Conservation (phyloP, 2,329 filamentous ascomycete genomes). For the Aspergillus sp. region DNA sequence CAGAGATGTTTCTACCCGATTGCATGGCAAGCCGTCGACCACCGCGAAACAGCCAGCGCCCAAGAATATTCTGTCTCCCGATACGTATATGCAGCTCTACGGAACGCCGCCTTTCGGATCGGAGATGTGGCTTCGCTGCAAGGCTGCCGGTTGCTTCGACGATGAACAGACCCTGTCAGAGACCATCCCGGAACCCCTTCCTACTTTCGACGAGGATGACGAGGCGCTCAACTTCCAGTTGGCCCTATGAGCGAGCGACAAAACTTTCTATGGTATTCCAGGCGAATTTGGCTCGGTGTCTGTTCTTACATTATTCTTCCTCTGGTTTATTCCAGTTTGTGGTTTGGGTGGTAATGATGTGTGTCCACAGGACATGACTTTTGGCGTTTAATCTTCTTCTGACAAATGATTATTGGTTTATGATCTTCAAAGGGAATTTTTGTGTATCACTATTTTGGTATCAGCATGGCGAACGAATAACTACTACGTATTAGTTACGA, state of each 20-base stretch:
- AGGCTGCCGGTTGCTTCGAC: constrained; percentile 33
- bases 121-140: constrained; percentile 39
- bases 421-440: background rate
- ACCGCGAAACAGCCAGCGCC: constrained; percentile 16
- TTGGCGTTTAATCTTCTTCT: background rate
- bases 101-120: constrained; percentile 36
- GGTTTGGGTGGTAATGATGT: background rate
- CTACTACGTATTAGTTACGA: background rate
- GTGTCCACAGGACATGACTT: background rate
- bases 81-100: constrained; percentile 38
- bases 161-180: constrained; percentile 15
- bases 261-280: background rate
- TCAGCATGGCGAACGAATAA: background rate
- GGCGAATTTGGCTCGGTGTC: constrained; percentile 1
- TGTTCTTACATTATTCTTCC: background rate
- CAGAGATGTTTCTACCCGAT: constrained; percentile 38
- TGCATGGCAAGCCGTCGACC: constrained; percentile 20
- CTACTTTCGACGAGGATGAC: constrained; percentile 33
- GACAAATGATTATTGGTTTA: background rate
- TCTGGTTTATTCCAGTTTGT: background rate
- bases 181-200: constrained; percentile 22
- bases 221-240: constrained; percentile 35
- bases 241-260: constrained; percentile 21
- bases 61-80: constrained; percentile 31
- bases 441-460: background rate